Percentiles rank a stretch among this genome's conserved stretches.
Evolutionary conservation across 2,329 filamentous ascomycete species (phyloP).

Genomic region (Penicillium sp.): DNA sequence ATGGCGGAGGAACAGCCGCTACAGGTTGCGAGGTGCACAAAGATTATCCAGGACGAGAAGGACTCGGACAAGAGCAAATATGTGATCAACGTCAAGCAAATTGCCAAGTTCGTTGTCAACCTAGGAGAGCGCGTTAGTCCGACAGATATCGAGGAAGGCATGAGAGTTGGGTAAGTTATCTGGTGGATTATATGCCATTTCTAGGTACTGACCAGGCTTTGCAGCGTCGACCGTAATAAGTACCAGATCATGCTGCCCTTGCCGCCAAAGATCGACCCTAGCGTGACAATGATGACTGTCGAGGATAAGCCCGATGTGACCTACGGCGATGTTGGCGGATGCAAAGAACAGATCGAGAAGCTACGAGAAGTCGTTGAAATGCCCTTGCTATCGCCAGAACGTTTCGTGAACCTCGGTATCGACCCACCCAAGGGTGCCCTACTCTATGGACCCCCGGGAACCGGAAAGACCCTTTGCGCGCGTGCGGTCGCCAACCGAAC

Average conservation of each 20-base stretch:
- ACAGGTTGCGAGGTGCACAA: constrained; percentile 96
- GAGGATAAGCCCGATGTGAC: constrained; percentile 99
- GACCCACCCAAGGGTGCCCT: constrained; percentile 97
- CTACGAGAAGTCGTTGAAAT: constrained; percentile 97
- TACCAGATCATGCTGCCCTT: constrained; percentile 97
- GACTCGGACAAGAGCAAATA: constrained; percentile 99
- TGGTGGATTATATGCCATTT: background rate
- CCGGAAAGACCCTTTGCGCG: constrained; percentile 98
- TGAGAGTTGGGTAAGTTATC: constrained; percentile 75
- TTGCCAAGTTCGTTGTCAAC: constrained; percentile 98
- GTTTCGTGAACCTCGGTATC: constrained; percentile 98
- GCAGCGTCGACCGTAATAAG: constrained; percentile 89
- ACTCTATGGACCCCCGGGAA: constrained; percentile 93
- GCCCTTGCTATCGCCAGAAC: constrained; percentile 91
- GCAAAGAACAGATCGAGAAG: constrained; percentile 99
- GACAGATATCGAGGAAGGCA: constrained; percentile 98
- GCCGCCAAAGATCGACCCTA: constrained; percentile 97
- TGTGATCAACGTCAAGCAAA: constrained; percentile 99
- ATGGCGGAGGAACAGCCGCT: constrained; percentile 98
- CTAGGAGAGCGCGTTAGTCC: constrained; percentile 94
- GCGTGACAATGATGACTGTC: constrained; percentile 99
- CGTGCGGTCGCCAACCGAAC: constrained; percentile 96
- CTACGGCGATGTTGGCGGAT: constrained; percentile 96
- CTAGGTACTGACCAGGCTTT: constrained; percentile 9
- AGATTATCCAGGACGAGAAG: constrained; percentile 97